These are phyloP conservation scores for Apiosordaria backusii DNA, from an alignment of 495 filamentous ascomycete species.

Conservation along the genomic window DNA sequence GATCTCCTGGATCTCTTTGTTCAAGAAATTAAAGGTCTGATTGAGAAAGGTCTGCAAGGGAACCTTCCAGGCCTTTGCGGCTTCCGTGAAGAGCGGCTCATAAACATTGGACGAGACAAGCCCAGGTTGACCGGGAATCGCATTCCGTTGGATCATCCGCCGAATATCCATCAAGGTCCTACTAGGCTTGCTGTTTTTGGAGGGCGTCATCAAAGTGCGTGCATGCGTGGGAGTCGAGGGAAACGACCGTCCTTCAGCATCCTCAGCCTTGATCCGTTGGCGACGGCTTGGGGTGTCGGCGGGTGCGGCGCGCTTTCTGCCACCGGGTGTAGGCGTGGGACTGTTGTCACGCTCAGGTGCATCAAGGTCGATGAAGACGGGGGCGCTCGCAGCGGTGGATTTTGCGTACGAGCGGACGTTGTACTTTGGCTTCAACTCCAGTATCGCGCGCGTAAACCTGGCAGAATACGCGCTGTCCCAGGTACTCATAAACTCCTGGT, in stretches of 20 bases:
- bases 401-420: slow-evolving; percentile 28
- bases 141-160: slow-evolving; percentile 32
- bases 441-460: slow-evolving; percentile 35
- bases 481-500: slow-evolving; percentile 28
- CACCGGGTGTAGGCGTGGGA: slow-evolving; percentile 21
- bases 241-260: not conserved
- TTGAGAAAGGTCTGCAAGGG: slow-evolving; percentile 35
- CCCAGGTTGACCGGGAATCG: slow-evolving; percentile 43
- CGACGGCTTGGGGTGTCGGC: slow-evolving; percentile 20
- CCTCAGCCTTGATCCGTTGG: slow-evolving; percentile 26
- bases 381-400: slow-evolving; percentile 4
- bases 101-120: slow-evolving; percentile 42
- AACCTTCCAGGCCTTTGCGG: slow-evolving; percentile 35
- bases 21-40: slow-evolving; percentile 34
- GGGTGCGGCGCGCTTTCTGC: slow-evolving; percentile 13
- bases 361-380: slow-evolving; percentile 29
- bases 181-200: not conserved
- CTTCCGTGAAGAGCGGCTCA: slow-evolving; percentile 36
- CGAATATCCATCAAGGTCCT: slow-evolving; percentile 36
- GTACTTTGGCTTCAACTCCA: slow-evolving; percentile 44
- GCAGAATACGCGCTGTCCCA: slow-evolving; percentile 32
- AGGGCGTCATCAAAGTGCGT: not conserved
- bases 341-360: slow-evolving; percentile 15
- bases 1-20: slow-evolving; percentile 27
- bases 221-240: slow-evolving; percentile 10